Base-by-base conservation (phyloP, 805 yeast species). In the Starmerella tilneyi region DNA sequence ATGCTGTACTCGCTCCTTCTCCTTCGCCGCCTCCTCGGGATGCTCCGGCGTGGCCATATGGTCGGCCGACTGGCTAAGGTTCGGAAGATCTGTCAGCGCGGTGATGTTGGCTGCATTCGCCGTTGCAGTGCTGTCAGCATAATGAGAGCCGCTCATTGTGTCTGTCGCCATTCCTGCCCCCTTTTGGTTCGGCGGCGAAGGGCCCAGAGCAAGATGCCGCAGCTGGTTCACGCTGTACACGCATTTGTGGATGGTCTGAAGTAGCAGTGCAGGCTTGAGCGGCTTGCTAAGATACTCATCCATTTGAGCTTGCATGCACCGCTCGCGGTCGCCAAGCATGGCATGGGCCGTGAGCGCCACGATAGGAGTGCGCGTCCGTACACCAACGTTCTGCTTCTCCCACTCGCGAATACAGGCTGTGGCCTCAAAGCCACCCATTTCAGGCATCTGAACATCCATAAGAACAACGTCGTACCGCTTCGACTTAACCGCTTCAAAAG, bases 381-480 rank as follows among this genome's bases (percentile, higher is more conserved):
- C 72, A 35, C 88, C 85, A 51, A 79, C 78, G 17, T 78, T 72
- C 63, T 79, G 81, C 67, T 74, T 76, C 63, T 84, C 95, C 94
- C 94, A 84, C 58, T 81, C 85, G 55, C 95, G 70, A 44, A 84
- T 84, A 62, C 78, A 76, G 38, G 80, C 84, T 1, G 94, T 84
- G 2, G 94, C 94, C 59, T 84, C 95, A 61, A 84, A 84, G 0
- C 95, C 95, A 23, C 94, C 94, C 92, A 84, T 85, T 13, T 83
- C 84, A 8, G 94, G 94, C 95, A 84, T 84, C 62, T 84, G 95
- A 36, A 84, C 94, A 66, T 84, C 94, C 95, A 84, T 84, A 54
- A 84, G 72, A 16, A 84, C 81, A 38, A 82, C 88, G 59, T 84
- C 94, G 60, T 79, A 84, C 39, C 72, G 70, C 50, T 72, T 74